Conservation (phyloP, 1,284 basidiomycete genomes). For the Athelia psychrophila region DNA sequence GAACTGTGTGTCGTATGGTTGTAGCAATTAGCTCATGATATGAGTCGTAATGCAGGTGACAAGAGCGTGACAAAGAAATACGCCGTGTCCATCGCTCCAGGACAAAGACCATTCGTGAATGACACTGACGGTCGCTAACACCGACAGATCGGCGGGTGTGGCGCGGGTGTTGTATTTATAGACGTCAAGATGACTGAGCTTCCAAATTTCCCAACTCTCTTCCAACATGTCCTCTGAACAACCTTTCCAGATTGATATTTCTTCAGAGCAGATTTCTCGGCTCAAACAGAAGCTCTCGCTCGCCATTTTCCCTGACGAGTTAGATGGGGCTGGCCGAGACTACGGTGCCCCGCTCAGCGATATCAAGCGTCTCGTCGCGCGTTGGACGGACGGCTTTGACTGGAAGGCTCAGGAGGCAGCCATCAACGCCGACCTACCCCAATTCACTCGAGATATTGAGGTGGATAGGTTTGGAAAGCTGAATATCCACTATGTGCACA, state of each 20-base stretch:
- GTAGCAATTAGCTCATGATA: no score
- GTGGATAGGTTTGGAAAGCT: slow-evolving; percentile 41
- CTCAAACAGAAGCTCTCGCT: slow-evolving; percentile 40
- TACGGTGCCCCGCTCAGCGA: slow-evolving; percentile 49
- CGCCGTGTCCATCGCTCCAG: no score
- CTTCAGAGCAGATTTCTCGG: slow-evolving; percentile 32
- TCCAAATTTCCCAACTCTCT: no score
- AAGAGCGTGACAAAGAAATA: no score
- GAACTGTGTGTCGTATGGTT: no score
- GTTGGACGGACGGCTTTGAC: slow-evolving; percentile 45
- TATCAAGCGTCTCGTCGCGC: slow-evolving; percentile 36
- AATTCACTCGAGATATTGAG: slow-evolving; percentile 43
- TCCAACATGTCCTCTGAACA: slow-evolving; percentile 23
- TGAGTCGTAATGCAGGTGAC: no score
- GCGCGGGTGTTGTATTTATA: no score
- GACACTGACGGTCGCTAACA: no score
- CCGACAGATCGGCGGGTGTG: no score
- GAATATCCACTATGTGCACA: slow-evolving; percentile 50
- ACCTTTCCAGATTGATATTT: slow-evolving; percentile 40
- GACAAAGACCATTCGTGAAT: no score
- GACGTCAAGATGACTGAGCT: no score
- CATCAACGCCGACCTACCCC: slow-evolving; percentile 47
- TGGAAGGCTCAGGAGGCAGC: slow-evolving; percentile 43
- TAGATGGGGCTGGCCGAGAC: slow-evolving; percentile 39
- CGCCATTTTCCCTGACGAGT: slow-evolving; percentile 44